These are phyloP conservation scores for Boletellus sp. DNA, from an alignment of 768 basidiomycete species.

Conservation along the genomic window DNA sequence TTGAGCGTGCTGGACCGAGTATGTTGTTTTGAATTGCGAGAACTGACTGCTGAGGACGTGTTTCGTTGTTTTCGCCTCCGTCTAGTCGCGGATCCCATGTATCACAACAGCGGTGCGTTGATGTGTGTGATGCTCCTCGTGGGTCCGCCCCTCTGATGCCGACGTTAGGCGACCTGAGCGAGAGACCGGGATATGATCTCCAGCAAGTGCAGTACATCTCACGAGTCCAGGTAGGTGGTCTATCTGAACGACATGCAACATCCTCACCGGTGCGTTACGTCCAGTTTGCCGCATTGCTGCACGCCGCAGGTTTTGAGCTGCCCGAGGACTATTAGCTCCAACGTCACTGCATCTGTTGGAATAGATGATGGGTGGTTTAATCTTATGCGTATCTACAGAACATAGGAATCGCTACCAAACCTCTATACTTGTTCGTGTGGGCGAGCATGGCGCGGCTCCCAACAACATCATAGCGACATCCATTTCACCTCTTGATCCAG, in stretches of 20 bases:
- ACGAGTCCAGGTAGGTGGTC: conserved; percentile 69
- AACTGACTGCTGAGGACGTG: background rate
- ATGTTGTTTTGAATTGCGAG: conserved; percentile 11
- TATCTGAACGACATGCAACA: background rate
- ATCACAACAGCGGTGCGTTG: conserved; percentile 70
- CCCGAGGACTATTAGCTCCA: conserved; percentile 5
- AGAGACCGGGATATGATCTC: conserved; percentile 79
- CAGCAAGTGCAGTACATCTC: conserved; percentile 79
- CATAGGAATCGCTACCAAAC: too few species aligned
- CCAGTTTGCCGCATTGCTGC: conserved; percentile 68
- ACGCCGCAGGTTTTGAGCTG: conserved; percentile 59
- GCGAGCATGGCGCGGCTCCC: too few species aligned
- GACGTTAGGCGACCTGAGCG: conserved; percentile 64
- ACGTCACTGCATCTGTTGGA: too few species aligned
- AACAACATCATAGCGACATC: too few species aligned
- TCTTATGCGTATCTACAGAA: conserved; percentile 7
- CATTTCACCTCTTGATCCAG: too few species aligned
- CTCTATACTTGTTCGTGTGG: too few species aligned
- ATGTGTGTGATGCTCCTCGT: background rate
- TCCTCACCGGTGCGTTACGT: background rate
- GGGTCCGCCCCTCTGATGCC: background rate
- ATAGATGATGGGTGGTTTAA: background rate
- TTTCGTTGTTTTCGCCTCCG: background rate
- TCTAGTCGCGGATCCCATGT: conserved; percentile 82
- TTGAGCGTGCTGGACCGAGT: conserved; percentile 80